These are phyloP conservation scores for Coemansia sp. DNA, from an alignment of 192 early-diverging fungal genomes.

Conservation along the genomic window DNA sequence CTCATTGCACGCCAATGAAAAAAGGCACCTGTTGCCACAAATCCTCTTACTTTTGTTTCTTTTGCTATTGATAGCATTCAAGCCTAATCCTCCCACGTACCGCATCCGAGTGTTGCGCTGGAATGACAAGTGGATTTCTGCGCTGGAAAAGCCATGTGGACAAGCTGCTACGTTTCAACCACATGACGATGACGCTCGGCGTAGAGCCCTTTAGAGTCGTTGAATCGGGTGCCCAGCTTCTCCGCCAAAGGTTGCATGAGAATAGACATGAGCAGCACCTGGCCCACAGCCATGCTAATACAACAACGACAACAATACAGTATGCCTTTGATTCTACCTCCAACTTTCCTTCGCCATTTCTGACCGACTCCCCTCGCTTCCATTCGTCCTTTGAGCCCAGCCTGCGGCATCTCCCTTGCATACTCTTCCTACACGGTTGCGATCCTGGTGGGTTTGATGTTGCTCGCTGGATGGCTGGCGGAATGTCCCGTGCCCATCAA, in stretches of 20 bases:
- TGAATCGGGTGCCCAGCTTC: slow-evolving; percentile 27
- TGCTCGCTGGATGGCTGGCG: slow-evolving; percentile 55
- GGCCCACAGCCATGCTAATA: slow-evolving; percentile 10
- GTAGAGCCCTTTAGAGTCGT: slow-evolving; percentile 33
- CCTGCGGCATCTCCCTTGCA: slow-evolving; percentile 47
- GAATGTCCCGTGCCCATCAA: slow-evolving; percentile 45
- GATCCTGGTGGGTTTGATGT: slow-evolving; percentile 57
- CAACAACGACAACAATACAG: slow-evolving; percentile 47
- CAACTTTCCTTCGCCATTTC: slow-evolving; percentile 50
- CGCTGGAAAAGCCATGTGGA: slow-evolving; percentile 55
- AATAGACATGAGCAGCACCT: slow-evolving; percentile 18
- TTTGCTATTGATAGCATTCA: background rate
- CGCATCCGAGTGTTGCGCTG: background rate
- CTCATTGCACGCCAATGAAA: background rate
- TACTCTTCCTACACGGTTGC: slow-evolving; percentile 48
- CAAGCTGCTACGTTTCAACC: slow-evolving; percentile 54
- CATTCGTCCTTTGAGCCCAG: slow-evolving; percentile 55
- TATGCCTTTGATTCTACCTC: slow-evolving; percentile 54
- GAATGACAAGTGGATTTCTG: slow-evolving; percentile 47
- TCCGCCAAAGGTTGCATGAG: slow-evolving; percentile 1
- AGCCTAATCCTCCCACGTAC: no score
- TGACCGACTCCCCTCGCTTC: slow-evolving; percentile 48
- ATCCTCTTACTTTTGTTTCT: background rate
- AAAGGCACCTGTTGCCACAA: background rate
- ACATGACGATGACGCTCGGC: slow-evolving; percentile 55